Evolutionary conservation across 2,329 filamentous ascomycete genomes (phyloP), one percentile per base, ranked within the genome.

Genomic region (Penicillium sp.): DNA sequence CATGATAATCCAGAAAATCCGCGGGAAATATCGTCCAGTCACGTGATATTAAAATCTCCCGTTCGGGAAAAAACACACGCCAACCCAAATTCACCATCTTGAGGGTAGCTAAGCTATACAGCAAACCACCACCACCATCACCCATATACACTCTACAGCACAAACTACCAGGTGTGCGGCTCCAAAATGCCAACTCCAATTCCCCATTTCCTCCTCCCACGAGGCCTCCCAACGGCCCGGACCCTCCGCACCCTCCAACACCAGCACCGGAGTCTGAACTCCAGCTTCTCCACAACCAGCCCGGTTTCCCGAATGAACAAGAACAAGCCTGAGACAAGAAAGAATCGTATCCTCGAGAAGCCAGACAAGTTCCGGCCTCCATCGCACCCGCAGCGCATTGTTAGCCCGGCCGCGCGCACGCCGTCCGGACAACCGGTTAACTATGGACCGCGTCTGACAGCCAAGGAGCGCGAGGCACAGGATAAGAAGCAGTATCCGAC

Each of bases 301-400:
- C 33, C 54, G 6, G 50, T 49, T 8, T 51, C 55, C 48, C 46
- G 57, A 46, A 61, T 57, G 27, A 45, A 51, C 22, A 60, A 54
- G 27, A 58, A 5, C 12, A 31, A 50, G 23, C 42, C 37, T 20
- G 51, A 57, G 46, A 58, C 52, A 55, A 76, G 74, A 59, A 89
- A 88, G 68, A 83, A 85, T 33, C 82, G 87, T 58, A 83, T 91
- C 5, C 86, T 99, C 61, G 90, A 90, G 66, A 91, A 97, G 75
- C 93, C 93, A 23, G 83, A 89, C 67, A 89, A 88, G 72, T 97
- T 96, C 81, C 90, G 90, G 46, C 93, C 94, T 2, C 94, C 94
- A 0, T 97, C 93, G 0, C 94, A 97, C 73, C 88, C 89, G 12
- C 79, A 89, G 22, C 82, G 91, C 29, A 79, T 82, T 5, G 81